Percentiles rank a stretch among this genome's conserved stretches.
phyloP scores from a whole-genome alignment of 257 asterid species.

The Nicotiana sylvestris region DNA sequence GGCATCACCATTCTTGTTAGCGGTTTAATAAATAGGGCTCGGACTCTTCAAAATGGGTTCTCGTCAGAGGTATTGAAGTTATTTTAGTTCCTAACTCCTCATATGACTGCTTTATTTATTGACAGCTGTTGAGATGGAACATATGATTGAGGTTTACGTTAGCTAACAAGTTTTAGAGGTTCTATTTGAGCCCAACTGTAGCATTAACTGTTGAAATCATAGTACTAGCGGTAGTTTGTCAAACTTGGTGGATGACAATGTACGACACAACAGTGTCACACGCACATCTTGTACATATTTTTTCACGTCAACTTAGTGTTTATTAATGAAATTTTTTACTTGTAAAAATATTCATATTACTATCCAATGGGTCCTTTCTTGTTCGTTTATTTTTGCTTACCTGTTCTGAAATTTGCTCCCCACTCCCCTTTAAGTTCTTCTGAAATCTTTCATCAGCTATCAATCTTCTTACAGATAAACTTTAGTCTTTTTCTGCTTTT shows the following conservation, averaged over 20 bases:
- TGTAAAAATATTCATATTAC: background rate
- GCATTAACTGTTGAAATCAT: background rate
- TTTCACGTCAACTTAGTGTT: background rate
- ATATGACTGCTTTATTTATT: background rate
- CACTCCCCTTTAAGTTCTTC: background rate
- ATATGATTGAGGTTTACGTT: background rate
- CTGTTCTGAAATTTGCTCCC: background rate
- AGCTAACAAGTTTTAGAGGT: background rate
- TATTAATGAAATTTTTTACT: background rate
- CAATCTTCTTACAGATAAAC: background rate
- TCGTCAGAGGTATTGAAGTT: conserved; percentile 40
- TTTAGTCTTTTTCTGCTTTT: background rate
- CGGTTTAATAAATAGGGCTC: conserved; percentile 50
- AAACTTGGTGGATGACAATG: background rate
- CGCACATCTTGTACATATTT: background rate
- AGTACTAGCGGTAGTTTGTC: background rate
- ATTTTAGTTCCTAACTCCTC: background rate
- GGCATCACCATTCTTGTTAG: conserved; percentile 47
- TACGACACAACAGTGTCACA: background rate
- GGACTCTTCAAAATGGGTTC: conserved; percentile 59
- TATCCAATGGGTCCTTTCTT: background rate
- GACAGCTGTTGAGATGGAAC: background rate
- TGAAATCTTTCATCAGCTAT: background rate
- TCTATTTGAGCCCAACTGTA: background rate
- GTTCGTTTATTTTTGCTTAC: background rate